Conservation (phyloP, 2,329 filamentous ascomycete species). For the Westerdykella sp. region DNA sequence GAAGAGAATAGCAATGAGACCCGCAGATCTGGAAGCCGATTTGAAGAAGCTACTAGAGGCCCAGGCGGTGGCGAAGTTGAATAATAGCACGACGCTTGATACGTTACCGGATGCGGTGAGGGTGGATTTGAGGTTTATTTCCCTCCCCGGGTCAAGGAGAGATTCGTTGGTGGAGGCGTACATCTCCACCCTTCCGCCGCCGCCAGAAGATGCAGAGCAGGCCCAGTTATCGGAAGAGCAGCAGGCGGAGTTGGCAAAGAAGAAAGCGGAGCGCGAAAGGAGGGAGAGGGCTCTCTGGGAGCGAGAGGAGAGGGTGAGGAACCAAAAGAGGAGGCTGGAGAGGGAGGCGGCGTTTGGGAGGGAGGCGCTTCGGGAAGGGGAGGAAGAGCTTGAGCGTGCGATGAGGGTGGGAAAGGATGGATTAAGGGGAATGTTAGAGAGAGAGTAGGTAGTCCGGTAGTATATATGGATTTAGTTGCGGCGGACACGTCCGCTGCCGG, state of each 20-base stretch:
- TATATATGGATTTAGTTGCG: too few relatives aligned
- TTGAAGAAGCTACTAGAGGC: constrained; percentile 59
- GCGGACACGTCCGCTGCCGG: too few relatives aligned
- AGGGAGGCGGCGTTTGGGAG: constrained; percentile 56
- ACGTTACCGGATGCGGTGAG: constrained; percentile 58
- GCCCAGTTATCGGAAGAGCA: constrained; percentile 40
- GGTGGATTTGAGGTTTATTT: constrained; percentile 63
- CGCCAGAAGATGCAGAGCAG: constrained; percentile 42
- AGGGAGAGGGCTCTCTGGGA: constrained; percentile 64
- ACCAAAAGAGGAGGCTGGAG: constrained; percentile 56
- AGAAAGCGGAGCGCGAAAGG: constrained; percentile 33
- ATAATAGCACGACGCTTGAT: constrained; percentile 52
- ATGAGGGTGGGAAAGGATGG: constrained; percentile 64
- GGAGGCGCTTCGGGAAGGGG: constrained; percentile 58
- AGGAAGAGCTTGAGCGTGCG: constrained; percentile 61
- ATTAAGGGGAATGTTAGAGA: constrained; percentile 53
- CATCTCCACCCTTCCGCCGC: constrained; percentile 57
- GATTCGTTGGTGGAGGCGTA: constrained; percentile 62
- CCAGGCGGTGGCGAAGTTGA: constrained; percentile 53
- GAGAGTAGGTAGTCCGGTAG: neutral
- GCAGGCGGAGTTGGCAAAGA: constrained; percentile 44
- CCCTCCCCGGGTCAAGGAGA: constrained; percentile 54
- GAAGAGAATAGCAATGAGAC: constrained; percentile 57
- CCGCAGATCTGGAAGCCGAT: constrained; percentile 62
- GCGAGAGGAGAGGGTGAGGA: constrained; percentile 55